Percentiles rank a stretch among this genome's conserved stretches.
Evolutionary conservation across 2,329 filamentous ascomycete species (phyloP).

Genomic region (Curvularia spicifera): DNA sequence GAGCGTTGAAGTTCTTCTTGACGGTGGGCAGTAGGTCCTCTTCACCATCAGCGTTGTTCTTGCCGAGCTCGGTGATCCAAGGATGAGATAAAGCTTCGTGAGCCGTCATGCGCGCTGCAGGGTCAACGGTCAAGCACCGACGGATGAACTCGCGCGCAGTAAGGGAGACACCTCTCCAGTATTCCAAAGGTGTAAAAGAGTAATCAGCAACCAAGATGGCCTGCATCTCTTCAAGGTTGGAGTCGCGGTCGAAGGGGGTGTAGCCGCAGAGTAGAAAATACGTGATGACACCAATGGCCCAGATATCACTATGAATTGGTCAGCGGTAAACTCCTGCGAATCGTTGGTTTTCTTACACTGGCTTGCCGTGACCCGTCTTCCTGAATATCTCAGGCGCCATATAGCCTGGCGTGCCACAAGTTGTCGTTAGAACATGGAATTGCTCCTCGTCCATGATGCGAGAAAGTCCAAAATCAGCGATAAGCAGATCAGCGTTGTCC

Average conservation of each 20-base stretch:
- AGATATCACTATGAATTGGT: constrained; percentile 71
- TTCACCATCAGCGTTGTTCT: constrained; percentile 50
- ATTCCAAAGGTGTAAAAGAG: constrained; percentile 90
- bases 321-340: constrained; percentile 11
- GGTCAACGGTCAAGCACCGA: constrained; percentile 88
- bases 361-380: constrained; percentile 96
- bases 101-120: constrained; percentile 84
- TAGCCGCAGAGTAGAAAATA: constrained; percentile 98
- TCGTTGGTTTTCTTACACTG: constrained; percentile 65
- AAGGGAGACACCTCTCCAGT: constrained; percentile 92
- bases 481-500: constrained; percentile 94
- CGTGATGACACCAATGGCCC: constrained; percentile 97
- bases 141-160: constrained; percentile 89
- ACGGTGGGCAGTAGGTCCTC: constrained; percentile 68
- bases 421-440: constrained; percentile 96
- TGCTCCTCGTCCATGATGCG: constrained; percentile 99
- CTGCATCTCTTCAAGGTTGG: constrained; percentile 99
- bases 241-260: constrained; percentile 96
- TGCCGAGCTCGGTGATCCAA: constrained; percentile 67
- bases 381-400: constrained; percentile 99
- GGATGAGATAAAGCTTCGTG: constrained; percentile 73
- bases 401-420: constrained; percentile 96
- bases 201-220: constrained; percentile 97
- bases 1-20: constrained; percentile 74
- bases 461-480: constrained; percentile 94